Conservation (phyloP, 805 yeast genomes). For the Ogataea chonburiensis region DNA sequence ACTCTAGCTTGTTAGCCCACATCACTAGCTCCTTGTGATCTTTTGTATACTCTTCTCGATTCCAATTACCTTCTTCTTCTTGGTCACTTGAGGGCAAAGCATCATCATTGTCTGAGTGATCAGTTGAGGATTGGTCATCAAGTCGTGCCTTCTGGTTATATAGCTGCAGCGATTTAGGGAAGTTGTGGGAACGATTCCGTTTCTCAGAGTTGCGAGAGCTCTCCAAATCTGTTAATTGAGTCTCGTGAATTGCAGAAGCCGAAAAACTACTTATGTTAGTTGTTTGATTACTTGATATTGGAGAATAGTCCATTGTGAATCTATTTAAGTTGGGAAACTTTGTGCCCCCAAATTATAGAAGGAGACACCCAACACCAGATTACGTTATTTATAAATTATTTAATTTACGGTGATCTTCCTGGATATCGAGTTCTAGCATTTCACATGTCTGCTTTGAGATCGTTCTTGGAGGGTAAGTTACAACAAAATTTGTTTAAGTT, state of each 20-base stretch:
- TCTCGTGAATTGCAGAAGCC: constrained; percentile 2
- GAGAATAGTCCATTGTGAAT: constrained; percentile 7
- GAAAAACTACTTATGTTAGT: constrained; percentile 9
- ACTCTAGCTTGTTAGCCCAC: constrained; percentile 53
- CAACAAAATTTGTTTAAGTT: constrained; percentile 7
- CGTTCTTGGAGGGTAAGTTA: constrained; percentile 29
- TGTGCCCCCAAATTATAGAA: no score
- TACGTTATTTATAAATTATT: no score
- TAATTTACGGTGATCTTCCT: no score
- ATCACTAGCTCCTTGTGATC: constrained; percentile 33
- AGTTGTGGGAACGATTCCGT: not conserved
- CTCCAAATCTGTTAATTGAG: constrained; percentile 10
- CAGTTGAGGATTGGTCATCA: constrained; percentile 17
- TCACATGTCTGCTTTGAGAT: constrained; percentile 26
- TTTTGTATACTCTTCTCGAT: constrained; percentile 13
- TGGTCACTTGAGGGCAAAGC: not conserved
- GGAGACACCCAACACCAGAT: no score
- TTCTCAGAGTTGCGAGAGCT: not conserved
- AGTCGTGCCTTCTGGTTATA: not conserved
- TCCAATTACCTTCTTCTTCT: not conserved
- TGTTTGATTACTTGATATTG: constrained; percentile 6
- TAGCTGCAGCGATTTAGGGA: constrained; percentile 3
- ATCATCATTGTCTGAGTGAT: constrained; percentile 12
- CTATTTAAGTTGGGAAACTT: not conserved
- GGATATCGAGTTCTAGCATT: not conserved